These are phyloP conservation scores for Fusarium luffae DNA, from an alignment of 2,329 filamentous ascomycete genomes.

Conservation along the genomic window DNA sequence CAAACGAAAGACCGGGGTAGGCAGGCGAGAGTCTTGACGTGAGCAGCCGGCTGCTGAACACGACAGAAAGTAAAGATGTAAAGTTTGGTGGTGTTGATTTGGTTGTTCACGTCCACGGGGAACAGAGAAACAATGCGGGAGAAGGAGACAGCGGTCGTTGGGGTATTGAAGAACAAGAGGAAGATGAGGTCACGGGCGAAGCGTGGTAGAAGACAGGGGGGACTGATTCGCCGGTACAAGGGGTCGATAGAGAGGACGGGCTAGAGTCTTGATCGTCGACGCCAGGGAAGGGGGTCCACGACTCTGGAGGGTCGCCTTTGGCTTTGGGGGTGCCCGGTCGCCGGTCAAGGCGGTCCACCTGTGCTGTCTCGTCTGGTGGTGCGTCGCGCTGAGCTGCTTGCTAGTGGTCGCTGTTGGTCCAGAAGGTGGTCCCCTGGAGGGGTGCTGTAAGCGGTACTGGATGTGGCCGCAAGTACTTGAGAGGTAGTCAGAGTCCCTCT, in stretches of 20 bases:
- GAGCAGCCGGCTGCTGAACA: constrained; percentile 48
- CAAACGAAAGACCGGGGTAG: constrained; percentile 43
- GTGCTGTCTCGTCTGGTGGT: constrained; percentile 41
- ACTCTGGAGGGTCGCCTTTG: constrained; percentile 35
- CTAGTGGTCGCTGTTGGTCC: constrained; percentile 39
- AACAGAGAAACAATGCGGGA: constrained; percentile 45
- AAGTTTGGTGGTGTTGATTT: constrained; percentile 37
- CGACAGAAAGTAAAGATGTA: constrained; percentile 37
- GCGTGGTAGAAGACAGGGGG: constrained; percentile 32
- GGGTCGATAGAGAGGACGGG: constrained; percentile 34
- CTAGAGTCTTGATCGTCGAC: constrained; percentile 45
- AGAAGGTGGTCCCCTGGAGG: constrained; percentile 39
- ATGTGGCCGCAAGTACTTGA: constrained; percentile 26
- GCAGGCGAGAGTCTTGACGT: constrained; percentile 39
- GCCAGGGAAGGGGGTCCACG: constrained; percentile 41
- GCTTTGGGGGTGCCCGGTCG: constrained; percentile 39
- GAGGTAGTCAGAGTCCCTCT: constrained; percentile 34
- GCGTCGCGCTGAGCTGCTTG: constrained; percentile 36
- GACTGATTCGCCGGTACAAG: constrained; percentile 42
- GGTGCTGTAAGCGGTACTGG: constrained; percentile 38
- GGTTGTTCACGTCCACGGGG: constrained; percentile 45
- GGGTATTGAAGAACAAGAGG: constrained; percentile 44
- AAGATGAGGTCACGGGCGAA: constrained; percentile 47
- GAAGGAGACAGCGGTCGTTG: constrained; percentile 36
- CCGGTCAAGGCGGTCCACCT: constrained; percentile 38